Evolutionary conservation across 1,139 yeast genomes (phyloP), one percentile per base, ranked within the genome.

Genomic region (Starmera stellimalicola): DNA sequence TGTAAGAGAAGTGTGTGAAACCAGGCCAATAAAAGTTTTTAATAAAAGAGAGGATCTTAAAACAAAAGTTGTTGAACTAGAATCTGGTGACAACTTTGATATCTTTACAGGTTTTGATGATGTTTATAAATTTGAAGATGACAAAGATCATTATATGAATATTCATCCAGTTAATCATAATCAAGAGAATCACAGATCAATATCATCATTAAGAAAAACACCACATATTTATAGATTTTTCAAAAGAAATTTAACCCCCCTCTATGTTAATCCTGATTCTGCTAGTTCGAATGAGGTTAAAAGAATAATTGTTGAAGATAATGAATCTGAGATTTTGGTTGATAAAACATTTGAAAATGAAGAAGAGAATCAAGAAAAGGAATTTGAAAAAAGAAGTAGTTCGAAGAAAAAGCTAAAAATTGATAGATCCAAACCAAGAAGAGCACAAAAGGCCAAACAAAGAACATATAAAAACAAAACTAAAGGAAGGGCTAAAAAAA

Each of bases 1-100:
- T 23, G 48, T 47, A 10, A 43, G 38, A 29, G 49, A 44, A 12
- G 37, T 45, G 3, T 47, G 51, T 33, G 34, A 37, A 16, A 42
- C 46, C 2, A 46, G 38, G 30, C 50, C 51, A 4, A 32, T 27
- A 5, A 27, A 31, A 14, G 20, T 25, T 26, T 25, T 22, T 4
- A 8, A n/a, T 2, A 22, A 22, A 22, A 22, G 25, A 22, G 11
- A n/a, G 11, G 16, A 27, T 12, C 22, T 10, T n/a, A 18, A 18
- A 27, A 18, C 23, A 18, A n/a, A 26, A 27, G 30, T 22, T 20
- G 16, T 11, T 33, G 17, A 34, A 36, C 11, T 12, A 27, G 12
- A 27, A 16, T 14, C 30, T 33, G 9, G 22, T 36, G 18, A 33
- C 28, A 6, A 33, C 2, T 26, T 41, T 28, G 42, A 42, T 23